Percentiles rank a stretch among this genome's conserved stretches.
These are phyloP conservation scores for Dactylonectria macrodidyma DNA, from an alignment of 2,329 filamentous ascomycete species.

Conservation along the genomic window DNA sequence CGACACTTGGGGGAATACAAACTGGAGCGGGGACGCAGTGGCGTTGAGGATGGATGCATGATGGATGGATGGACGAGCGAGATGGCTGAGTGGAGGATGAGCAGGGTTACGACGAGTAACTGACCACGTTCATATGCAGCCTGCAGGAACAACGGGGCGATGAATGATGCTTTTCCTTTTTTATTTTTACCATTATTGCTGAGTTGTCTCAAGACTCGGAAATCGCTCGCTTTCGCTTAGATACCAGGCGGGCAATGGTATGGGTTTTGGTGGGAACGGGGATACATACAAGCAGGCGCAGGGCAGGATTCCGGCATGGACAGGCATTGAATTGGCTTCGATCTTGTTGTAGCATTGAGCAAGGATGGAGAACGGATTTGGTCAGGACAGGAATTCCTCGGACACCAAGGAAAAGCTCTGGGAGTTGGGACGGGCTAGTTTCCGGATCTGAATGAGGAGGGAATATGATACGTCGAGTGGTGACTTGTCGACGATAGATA, in stretches of 20 bases:
- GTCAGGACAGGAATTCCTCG: constrained; percentile 7
- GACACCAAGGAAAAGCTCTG: constrained; percentile 44
- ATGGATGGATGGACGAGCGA: constrained; percentile 28
- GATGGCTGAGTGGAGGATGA: constrained; percentile 25
- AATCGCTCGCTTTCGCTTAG: constrained; percentile 42
- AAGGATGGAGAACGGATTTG: constrained; percentile 28
- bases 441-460: constrained; percentile 32
- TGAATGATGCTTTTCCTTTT: constrained; percentile 35
- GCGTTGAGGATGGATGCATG: constrained; percentile 40
- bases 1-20: constrained; percentile 42
- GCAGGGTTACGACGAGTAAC: constrained; percentile 17
- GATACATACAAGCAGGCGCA: constrained; percentile 37
- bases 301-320: constrained; percentile 37
- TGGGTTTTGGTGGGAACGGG: constrained; percentile 24
- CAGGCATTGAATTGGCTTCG: constrained; percentile 27
- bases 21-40: constrained; percentile 34
- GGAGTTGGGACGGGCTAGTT: constrained; percentile 51
- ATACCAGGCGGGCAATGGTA: constrained; percentile 49
- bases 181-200: constrained; percentile 22
- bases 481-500: constrained; percentile 12
- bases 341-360: constrained; percentile 23
- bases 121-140: constrained; percentile 44
- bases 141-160: constrained; percentile 48
- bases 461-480: constrained; percentile 14
- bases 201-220: constrained; percentile 41